Evolutionary conservation across 2,329 filamentous ascomycete species (phyloP).

Genomic region (Hypoxylon sp.): DNA sequence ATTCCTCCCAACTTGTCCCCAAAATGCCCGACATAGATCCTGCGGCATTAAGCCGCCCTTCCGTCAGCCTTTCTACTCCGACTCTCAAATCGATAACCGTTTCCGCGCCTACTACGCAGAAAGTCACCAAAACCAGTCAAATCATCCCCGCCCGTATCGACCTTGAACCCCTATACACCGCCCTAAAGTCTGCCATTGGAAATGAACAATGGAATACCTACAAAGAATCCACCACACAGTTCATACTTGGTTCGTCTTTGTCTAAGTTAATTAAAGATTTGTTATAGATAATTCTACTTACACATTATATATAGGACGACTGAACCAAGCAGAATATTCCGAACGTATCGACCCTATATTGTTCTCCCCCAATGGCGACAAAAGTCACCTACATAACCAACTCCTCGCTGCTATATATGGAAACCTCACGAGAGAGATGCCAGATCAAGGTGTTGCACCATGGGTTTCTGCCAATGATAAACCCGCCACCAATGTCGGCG

Average conservation of each 20-base stretch:
- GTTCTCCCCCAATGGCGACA: constrained; percentile 69
- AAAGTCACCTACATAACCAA: constrained; percentile 76
- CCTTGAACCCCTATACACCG: constrained; percentile 74
- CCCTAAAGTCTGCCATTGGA: constrained; percentile 71
- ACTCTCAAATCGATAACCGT: constrained; percentile 72
- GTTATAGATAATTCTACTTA: constrained; percentile 49
- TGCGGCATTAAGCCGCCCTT: constrained; percentile 75
- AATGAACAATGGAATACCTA: constrained; percentile 75
- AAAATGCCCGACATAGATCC: constrained; percentile 79
- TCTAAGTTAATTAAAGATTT: constrained; percentile 2
- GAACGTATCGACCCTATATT: constrained; percentile 73
- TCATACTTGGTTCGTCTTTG: constrained; percentile 69
- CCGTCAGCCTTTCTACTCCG: constrained; percentile 71
- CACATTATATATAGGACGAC: constrained; percentile 63
- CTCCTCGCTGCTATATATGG: constrained; percentile 76
- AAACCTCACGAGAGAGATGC: constrained; percentile 78
- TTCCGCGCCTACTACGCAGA: constrained; percentile 64
- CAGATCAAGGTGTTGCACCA: constrained; percentile 75
- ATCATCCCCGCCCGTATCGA: constrained; percentile 77
- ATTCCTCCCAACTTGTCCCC: constrained; percentile 38
- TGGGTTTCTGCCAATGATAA: constrained; percentile 82
- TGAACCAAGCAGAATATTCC: constrained; percentile 74
- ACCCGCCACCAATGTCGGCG: constrained; percentile 68
- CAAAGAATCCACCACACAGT: constrained; percentile 74
- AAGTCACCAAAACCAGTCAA: constrained; percentile 72